These are phyloP conservation scores for Venturia oleaginea DNA, from an alignment of 2,329 filamentous ascomycete genomes.

Conservation along the genomic window DNA sequence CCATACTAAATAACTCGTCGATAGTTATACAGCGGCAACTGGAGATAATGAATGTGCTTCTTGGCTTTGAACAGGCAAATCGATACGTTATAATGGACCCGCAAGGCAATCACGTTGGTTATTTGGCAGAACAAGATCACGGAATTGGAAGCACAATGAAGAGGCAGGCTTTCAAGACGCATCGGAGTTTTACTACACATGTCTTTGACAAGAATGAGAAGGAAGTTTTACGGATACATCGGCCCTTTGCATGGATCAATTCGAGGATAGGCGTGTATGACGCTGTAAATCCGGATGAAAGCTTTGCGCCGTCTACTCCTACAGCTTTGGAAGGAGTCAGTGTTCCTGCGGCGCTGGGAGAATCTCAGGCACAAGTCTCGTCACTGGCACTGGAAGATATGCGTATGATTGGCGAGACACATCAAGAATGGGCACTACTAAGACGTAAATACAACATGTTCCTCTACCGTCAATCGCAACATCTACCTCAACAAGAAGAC, in stretches of 20 bases:
- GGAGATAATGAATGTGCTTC: conserved; percentile 57
- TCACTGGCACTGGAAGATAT: conserved; percentile 46
- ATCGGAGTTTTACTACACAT: conserved; percentile 55
- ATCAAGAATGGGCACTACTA: conserved; percentile 55
- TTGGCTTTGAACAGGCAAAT: conserved; percentile 60
- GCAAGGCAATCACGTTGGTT: conserved; percentile 53
- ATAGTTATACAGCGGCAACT: conserved; percentile 54
- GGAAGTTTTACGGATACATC: conserved; percentile 51
- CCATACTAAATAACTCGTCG: conserved; percentile 51
- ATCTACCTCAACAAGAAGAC: conserved; percentile 25
- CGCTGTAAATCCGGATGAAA: conserved; percentile 27
- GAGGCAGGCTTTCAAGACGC: conserved; percentile 52
- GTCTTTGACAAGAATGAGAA: conserved; percentile 53
- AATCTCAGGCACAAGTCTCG: conserved; percentile 38
- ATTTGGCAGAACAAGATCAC: conserved; percentile 54
- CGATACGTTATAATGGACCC: conserved; percentile 58
- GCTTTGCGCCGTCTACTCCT: conserved; percentile 28
- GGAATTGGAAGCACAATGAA: conserved; percentile 47
- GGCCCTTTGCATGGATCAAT: conserved; percentile 56
- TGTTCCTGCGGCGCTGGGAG: conserved; percentile 24
- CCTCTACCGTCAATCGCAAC: conserved; percentile 38
- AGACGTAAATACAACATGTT: conserved; percentile 58
- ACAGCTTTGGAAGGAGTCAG: conserved; percentile 37
- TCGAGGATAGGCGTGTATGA: conserved; percentile 50
- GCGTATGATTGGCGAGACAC: conserved; percentile 54